Evolutionary conservation across 176 grass and related monocot genomes (phyloP).

Genomic region (Carex myosuroides): DNA sequence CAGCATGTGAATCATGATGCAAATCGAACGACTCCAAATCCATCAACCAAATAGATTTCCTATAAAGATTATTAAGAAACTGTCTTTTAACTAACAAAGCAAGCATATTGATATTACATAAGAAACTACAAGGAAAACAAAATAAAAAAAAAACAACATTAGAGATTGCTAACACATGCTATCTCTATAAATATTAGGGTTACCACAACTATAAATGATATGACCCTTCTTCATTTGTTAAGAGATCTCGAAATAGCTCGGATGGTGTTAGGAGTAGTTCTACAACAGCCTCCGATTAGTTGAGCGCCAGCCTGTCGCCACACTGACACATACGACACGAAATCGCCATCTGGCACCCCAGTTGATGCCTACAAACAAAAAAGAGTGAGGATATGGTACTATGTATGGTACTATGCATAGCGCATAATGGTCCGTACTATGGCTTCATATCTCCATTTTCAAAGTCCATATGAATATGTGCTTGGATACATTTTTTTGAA

Average conservation of each 20-base stretch:
- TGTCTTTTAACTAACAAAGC: neutral
- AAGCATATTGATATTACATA: neutral
- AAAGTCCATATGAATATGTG: too few relatives aligned
- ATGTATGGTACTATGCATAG: too few relatives aligned
- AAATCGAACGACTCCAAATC: too few relatives aligned
- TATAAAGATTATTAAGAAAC: neutral
- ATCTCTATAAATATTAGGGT: neutral
- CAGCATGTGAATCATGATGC: too few relatives aligned
- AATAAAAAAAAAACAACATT: neutral
- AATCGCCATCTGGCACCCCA: constrained; percentile 76
- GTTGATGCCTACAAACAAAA: constrained; percentile 51
- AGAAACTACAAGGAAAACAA: neutral
- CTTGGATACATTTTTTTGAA: too few relatives aligned
- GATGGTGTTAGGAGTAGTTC: constrained; percentile 96
- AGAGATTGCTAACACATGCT: neutral
- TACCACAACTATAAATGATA: neutral
- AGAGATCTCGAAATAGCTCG: constrained; percentile 60
- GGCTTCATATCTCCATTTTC: too few relatives aligned
- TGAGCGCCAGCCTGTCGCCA: constrained; percentile 72
- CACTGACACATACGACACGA: constrained; percentile 62
- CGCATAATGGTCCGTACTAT: too few relatives aligned
- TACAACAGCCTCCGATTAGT: constrained; percentile 84
- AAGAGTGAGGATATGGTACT: neutral
- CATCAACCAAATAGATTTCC: too few relatives aligned
- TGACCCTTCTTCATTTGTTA: constrained; percentile 17